Conservation (phyloP, 192 early-diverging fungal genomes). For the Chytriomyces confervae region DNA sequence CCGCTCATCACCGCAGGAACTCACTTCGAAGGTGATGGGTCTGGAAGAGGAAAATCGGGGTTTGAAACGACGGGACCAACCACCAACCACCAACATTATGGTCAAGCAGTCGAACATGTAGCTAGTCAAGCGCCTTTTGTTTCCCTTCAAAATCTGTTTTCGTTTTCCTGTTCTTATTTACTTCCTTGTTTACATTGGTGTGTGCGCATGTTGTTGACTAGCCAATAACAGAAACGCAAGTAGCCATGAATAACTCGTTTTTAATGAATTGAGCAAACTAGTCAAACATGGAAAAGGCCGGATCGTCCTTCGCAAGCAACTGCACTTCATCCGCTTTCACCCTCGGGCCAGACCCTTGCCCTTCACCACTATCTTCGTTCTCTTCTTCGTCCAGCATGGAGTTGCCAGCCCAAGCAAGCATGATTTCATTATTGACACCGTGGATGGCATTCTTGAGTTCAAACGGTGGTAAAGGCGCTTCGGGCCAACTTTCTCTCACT, state of each 20-base stretch:
- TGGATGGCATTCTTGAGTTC: slow-evolving; percentile 22
- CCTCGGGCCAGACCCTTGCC: neutral
- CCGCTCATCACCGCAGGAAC: slow-evolving; percentile 37
- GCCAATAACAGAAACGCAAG: neutral
- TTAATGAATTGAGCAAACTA: neutral
- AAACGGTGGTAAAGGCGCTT: slow-evolving; percentile 33
- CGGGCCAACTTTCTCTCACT: slow-evolving; percentile 28
- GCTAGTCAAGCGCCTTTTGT: neutral
- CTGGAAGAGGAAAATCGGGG: slow-evolving; percentile 52
- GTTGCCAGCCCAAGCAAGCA: slow-evolving; percentile 32
- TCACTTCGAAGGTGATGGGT: slow-evolving; percentile 54
- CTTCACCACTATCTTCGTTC: neutral
- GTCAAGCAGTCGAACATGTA: slow-evolving; percentile 2
- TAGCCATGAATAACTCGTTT: too few relatives aligned
- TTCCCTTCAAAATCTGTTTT: too few relatives aligned
- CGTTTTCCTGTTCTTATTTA: neutral
- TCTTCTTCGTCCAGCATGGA: slow-evolving; percentile 23
- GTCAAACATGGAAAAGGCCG: slow-evolving; percentile 34
- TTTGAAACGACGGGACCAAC: neutral
- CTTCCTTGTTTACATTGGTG: neutral
- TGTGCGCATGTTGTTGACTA: neutral
- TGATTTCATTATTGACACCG: slow-evolving; percentile 32
- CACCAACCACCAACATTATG: neutral
- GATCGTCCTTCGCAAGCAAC: slow-evolving; percentile 24
- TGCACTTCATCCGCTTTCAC: slow-evolving; percentile 14